A percentile compares a stretch with the other conserved stretches of the same genome.
These are phyloP conservation scores for Thymus mandschuricus DNA, from an alignment of 257 asterid species.

Conservation along the genomic window DNA sequence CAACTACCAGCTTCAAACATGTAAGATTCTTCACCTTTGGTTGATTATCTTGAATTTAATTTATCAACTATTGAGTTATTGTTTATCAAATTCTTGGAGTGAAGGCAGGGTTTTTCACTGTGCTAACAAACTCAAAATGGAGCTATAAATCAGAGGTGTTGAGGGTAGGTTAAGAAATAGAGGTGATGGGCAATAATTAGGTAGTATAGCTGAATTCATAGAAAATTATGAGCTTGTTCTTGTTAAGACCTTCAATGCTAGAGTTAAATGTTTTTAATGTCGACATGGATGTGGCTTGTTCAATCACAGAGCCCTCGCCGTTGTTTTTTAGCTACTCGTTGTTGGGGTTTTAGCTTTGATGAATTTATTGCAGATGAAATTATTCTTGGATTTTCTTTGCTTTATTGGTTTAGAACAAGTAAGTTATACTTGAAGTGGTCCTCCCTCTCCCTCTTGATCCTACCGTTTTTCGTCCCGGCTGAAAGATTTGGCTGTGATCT, in stretches of 20 bases:
- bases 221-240: neutral
- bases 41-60: constrained; percentile 30
- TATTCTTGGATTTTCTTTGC: neutral
- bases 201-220: constrained; percentile 2
- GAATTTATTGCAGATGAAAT: constrained; percentile 13
- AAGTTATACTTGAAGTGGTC: constrained; percentile 11
- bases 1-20: constrained; percentile 62
- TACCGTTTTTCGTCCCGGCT: neutral
- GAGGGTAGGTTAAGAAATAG: constrained; percentile 10
- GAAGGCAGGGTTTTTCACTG: neutral
- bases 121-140: neutral
- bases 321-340: neutral
- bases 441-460: constrained; percentile 4
- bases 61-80: neutral
- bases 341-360: constrained; percentile 8
- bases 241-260: neutral
- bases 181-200: neutral
- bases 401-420: constrained; percentile 2
- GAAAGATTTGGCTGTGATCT: neutral
- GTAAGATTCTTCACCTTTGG: constrained; percentile 40
- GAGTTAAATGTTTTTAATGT: neutral
- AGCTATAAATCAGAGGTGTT: neutral
- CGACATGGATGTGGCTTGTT: constrained; percentile 16
- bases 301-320: constrained; percentile 1
- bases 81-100: neutral